A percentile compares a stretch with the other conserved stretches of the same genome.
Evolutionary conservation across 164 flowering plant genomes (phyloP).

Genomic region (Magnolia changhungtana): DNA sequence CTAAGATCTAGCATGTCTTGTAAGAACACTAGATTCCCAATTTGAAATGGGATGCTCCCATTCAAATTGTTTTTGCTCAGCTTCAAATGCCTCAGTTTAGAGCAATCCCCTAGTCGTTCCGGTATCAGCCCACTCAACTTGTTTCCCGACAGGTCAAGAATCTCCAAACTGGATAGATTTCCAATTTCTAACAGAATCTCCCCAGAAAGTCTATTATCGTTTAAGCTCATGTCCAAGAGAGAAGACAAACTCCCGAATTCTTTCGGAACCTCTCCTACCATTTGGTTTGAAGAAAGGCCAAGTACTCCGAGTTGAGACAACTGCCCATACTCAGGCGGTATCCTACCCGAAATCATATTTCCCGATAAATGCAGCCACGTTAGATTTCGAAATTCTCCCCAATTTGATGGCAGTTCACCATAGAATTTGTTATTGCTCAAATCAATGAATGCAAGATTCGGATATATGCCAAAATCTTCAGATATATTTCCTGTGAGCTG

Average conservation of each 20-base stretch:
- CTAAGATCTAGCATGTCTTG: not conserved
- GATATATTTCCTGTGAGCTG: slow-evolving; percentile 20
- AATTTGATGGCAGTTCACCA: slow-evolving; percentile 8
- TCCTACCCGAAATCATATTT: slow-evolving; percentile 2
- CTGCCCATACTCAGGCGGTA: not conserved
- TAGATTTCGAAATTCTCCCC: not conserved
- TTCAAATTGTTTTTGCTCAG: slow-evolving; percentile 3
- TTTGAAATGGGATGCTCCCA: slow-evolving; percentile 8
- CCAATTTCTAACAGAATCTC: not conserved
- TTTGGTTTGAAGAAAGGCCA: not conserved
- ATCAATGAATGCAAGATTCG: slow-evolving; percentile 6
- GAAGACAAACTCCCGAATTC: not conserved
- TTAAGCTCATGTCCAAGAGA: not conserved
- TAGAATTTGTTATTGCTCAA: not conserved
- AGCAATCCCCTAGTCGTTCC: not conserved
- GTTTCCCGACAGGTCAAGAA: slow-evolving; percentile 2
- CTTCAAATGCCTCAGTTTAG: not conserved
- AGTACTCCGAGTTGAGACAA: not conserved
- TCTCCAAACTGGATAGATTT: not conserved
- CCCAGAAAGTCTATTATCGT: not conserved
- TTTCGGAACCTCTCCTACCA: slow-evolving; percentile 5
- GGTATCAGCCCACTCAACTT: slow-evolving; percentile 1
- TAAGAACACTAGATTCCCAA: not conserved
- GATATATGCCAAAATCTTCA: slow-evolving; percentile 17
- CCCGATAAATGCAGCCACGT: not conserved